These are phyloP conservation scores for Corylus heterophylla DNA, from an alignment of 306 rosid genomes.

Conservation along the genomic window DNA sequence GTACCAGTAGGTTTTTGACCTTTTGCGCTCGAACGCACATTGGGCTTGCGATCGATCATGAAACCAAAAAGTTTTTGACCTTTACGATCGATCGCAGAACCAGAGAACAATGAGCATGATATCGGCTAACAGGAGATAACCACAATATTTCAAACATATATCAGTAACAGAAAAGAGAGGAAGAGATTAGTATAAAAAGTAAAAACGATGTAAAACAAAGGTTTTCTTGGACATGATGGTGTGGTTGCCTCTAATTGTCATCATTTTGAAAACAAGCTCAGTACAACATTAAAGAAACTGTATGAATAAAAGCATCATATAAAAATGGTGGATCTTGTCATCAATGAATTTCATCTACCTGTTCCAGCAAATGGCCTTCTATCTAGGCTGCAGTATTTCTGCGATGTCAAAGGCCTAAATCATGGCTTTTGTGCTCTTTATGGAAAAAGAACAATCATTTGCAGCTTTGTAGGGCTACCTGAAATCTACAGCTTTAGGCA, in stretches of 20 bases:
- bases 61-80: no score
- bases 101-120: no score
- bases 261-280: not conserved
- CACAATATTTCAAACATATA: no score
- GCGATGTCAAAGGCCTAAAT: not conserved
- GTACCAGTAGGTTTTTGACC: no score
- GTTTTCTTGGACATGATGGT: not conserved
- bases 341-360: not conserved
- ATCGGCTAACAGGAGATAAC: no score
- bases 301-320: no score
- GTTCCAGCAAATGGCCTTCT: not conserved
- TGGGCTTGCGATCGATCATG: no score
- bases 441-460: not conserved
- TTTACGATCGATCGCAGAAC: no score
- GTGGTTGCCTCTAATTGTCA: not conserved
- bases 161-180: not conserved
- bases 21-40: no score
- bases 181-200: not conserved
- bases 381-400: not conserved
- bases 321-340: not conserved
- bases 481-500: not conserved
- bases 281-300: not conserved
- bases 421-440: not conserved
- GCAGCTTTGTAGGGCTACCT: not conserved
- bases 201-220: slow-evolving; percentile 1